Evolutionary conservation across 441 rosid species (phyloP).

Genomic region (Euphorbia celastroides): DNA sequence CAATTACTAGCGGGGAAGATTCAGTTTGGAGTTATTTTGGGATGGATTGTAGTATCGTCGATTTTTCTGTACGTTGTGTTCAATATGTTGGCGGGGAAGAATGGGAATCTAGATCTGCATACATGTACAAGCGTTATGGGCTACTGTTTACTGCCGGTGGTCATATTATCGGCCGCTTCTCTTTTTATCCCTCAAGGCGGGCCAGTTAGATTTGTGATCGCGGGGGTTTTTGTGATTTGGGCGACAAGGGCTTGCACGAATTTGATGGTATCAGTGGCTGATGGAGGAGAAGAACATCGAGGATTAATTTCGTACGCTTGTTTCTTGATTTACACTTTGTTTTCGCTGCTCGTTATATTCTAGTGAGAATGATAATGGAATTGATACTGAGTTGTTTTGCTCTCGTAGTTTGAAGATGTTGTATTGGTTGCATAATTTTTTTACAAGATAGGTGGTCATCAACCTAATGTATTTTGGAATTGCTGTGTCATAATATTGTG

Average conservation of each 20-base stretch:
- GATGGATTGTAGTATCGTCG: constrained; percentile 94
- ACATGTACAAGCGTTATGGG: constrained; percentile 88
- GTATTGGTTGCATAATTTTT: constrained; percentile 1
- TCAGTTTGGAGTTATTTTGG: constrained; percentile 85
- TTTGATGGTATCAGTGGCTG: constrained; percentile 70
- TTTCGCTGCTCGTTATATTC: constrained; percentile 88
- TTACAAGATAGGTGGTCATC: constrained; percentile 5
- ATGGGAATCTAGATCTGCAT: constrained; percentile 77
- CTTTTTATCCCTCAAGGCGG: constrained; percentile 77
- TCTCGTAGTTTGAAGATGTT: constrained; percentile 2
- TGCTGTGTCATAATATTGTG: not conserved
- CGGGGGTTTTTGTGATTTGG: constrained; percentile 73
- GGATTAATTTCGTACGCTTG: constrained; percentile 85
- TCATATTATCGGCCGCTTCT: constrained; percentile 61
- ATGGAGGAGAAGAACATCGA: constrained; percentile 87
- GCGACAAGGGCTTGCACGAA: constrained; percentile 66
- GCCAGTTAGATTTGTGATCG: constrained; percentile 35
- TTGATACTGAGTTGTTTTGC: not conserved
- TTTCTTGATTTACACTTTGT: constrained; percentile 78
- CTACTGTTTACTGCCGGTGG: constrained; percentile 77
- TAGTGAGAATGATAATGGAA: constrained; percentile 20
- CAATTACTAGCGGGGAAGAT: constrained; percentile 86
- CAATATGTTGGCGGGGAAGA: constrained; percentile 89
- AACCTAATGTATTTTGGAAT: constrained; percentile 1
- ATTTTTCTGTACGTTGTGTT: constrained; percentile 79